Percentiles rank a stretch among this genome's conserved stretches.
Evolutionary conservation across 192 early-diverging fungal species (phyloP).

Genomic region (Backusella psychrophila): DNA sequence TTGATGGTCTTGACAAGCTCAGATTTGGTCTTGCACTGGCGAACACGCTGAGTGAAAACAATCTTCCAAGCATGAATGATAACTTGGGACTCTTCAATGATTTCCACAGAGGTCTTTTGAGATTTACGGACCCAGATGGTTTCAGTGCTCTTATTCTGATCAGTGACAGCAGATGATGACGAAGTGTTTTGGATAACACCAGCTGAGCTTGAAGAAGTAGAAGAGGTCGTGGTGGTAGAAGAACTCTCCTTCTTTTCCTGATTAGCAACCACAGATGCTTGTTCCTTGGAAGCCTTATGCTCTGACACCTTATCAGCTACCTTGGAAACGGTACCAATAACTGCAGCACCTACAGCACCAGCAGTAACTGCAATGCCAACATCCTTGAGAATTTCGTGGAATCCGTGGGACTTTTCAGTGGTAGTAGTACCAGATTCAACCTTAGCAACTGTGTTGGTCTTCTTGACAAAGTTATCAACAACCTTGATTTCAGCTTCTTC

Average conservation of each 20-base stretch:
- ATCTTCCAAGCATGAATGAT: conserved; percentile 17
- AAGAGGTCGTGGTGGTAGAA: not conserved
- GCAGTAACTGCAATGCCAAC: conserved; percentile 22
- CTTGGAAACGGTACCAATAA: conserved; percentile 7
- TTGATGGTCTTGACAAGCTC: conserved; percentile 9
- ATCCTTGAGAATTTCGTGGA: conserved; percentile 5
- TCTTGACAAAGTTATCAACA: conserved; percentile 14
- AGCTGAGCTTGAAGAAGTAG: not conserved
- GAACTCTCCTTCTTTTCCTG: not conserved
- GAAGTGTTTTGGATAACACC: not conserved
- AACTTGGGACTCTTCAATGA: conserved; percentile 13
- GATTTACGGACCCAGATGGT: not conserved
- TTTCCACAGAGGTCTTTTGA: conserved; percentile 2
- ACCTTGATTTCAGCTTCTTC: conserved; percentile 11
- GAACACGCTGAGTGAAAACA: conserved; percentile 18
- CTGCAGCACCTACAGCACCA: conserved; percentile 1
- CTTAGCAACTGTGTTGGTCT: not conserved
- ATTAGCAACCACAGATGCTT: not conserved
- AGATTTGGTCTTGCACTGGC: conserved; percentile 5
- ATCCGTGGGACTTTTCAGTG: not conserved
- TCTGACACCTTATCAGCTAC: not conserved
- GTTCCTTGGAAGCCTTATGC: not conserved
- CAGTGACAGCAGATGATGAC: not conserved
- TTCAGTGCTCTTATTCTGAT: not conserved
- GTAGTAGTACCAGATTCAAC: not conserved